Base-by-base conservation (phyloP, 768 basidiomycete genomes). In the Lentinula guzmanii region DNA sequence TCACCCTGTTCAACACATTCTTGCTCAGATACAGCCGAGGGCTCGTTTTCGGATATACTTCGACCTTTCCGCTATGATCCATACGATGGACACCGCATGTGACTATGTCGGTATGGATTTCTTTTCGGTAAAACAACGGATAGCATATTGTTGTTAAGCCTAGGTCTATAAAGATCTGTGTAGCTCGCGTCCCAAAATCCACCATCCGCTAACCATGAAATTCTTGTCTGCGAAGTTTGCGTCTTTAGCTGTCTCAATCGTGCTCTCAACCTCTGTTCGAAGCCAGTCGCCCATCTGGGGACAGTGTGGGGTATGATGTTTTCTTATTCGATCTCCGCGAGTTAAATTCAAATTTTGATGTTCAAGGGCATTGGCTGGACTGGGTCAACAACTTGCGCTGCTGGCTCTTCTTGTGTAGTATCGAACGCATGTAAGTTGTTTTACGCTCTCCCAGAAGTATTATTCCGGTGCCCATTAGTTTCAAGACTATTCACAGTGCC, bases 401-500 rank as follows among this genome's bases (percentile, higher is more conserved):
- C 79, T 34, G 79, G 78, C 21, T 71, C 71, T 5, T 66, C 70
- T 24, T 85, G 83, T 64, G 71, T 74, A 13, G 66, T 67, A 42
- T 62, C 71, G 24, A 83, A 82, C 62, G 64, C 68, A 52, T 83
- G 82, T 82, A 64, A 43, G 78, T 64, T 13, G 13, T 1, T 28
- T 24, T 24, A 16, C 28, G 0, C 37, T 39, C 6, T 8, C 21
- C 15, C 28, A 53, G 16, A 35, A 18, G 6, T 28, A 34, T 31
- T 39, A 16, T 24, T 42, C n/a, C 50, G 4, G 10, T 35, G 28
- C 35, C 51, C 41, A 48, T n/a, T 18, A 7, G 50, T 34, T 46
- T 16, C 10, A 21, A 83, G 81, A 71, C 64, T 82, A 81, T 65
- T 81, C 73, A 4, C 82, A 82, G 66, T 84, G 82, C 65, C 70